phyloP scores from a whole-genome alignment of 2,329 filamentous ascomycete genomes.

The Nemania sp. region DNA sequence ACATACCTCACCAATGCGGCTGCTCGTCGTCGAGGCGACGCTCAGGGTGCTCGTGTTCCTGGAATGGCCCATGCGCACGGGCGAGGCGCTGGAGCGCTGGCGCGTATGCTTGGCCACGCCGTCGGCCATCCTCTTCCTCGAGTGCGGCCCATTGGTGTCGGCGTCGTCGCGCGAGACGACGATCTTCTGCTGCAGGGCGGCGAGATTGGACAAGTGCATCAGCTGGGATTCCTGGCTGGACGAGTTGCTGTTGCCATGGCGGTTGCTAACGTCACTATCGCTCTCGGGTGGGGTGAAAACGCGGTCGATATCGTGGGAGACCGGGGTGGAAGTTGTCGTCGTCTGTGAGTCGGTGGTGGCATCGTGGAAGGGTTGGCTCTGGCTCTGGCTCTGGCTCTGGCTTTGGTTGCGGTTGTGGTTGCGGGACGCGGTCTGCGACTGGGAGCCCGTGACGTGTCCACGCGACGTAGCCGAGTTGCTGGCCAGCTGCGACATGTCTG shows the following conservation, averaged over 20 bases:
- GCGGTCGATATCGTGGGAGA: constrained; percentile 47
- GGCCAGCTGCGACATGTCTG: constrained; percentile 31
- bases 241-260: constrained; percentile 45
- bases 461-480: constrained; percentile 12
- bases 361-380: constrained; percentile 34
- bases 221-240: constrained; percentile 62
- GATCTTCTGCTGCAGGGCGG: constrained; percentile 58
- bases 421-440: constrained; percentile 8
- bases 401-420: too few species aligned
- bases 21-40: constrained; percentile 63
- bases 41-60: constrained; percentile 73
- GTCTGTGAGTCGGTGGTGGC: constrained; percentile 51
- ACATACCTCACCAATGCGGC: constrained; percentile 78
- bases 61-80: constrained; percentile 61
- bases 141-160: constrained; percentile 42
- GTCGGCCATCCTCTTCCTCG: constrained; percentile 76
- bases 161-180: constrained; percentile 42
- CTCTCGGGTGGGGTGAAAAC: constrained; percentile 51
- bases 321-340: constrained; percentile 48
- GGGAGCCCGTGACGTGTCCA: constrained; percentile 8
- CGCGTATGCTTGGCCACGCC: constrained; percentile 67
- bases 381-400: too few species aligned
- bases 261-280: constrained; percentile 48
- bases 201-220: constrained; percentile 61
- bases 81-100: constrained; percentile 50